phyloP scores from a whole-genome alignment of 768 basidiomycete species.

The Lentinula sp. region DNA sequence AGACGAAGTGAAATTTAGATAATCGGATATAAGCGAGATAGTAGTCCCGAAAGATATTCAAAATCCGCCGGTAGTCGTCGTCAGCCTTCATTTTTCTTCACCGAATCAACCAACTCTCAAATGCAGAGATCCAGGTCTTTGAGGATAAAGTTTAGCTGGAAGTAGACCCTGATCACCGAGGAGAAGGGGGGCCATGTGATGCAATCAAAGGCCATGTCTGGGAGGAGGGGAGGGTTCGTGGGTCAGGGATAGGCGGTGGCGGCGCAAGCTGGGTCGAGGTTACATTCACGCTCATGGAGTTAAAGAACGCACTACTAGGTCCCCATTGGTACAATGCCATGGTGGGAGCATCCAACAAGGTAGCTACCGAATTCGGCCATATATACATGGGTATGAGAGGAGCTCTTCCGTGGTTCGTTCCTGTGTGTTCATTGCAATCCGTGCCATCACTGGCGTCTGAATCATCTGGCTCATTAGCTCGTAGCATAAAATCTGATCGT shows the following conservation, averaged over 20 bases:
- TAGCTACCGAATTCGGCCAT: not conserved
- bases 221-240: not conserved
- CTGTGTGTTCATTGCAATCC: not conserved
- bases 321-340: not conserved
- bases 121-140: not conserved
- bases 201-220: not conserved
- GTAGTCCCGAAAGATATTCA: not conserved
- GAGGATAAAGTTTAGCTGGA: not conserved
- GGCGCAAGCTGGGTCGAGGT: not conserved
- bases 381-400: not conserved
- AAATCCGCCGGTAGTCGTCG: not conserved
- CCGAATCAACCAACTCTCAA: not conserved
- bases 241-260: not conserved
- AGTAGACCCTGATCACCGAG: not conserved
- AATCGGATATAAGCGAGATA: not conserved
- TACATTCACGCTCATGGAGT: not conserved
- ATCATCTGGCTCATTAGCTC: constrained; percentile 3
- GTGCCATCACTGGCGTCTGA: not conserved
- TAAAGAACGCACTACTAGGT: not conserved
- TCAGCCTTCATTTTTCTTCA: too few relatives aligned
- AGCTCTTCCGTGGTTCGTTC: not conserved
- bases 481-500: not conserved
- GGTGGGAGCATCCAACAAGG: not conserved
- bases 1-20: too few relatives aligned
- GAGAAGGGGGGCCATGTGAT: not conserved